Evolutionary conservation across 495 filamentous ascomycete species (phyloP).

Genomic region (Neurospora discreta): DNA sequence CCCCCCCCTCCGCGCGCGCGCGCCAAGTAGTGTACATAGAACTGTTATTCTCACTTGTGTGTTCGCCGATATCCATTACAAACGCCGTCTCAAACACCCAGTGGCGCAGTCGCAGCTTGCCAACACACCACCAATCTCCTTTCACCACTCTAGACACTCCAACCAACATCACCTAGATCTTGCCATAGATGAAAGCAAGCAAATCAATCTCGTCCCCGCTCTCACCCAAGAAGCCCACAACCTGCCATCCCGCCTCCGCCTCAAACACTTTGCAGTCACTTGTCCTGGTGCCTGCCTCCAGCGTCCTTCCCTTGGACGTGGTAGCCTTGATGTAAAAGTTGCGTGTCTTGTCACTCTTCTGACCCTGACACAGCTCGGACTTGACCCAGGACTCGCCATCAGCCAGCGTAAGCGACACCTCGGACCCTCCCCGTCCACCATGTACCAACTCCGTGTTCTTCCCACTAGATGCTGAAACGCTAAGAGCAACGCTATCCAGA

Average conservation of each 20-base stretch:
- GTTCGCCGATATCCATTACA: neutral
- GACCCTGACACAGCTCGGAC: slow-evolving; percentile 41
- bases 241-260: slow-evolving; percentile 42
- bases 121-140: neutral
- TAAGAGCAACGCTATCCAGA: slow-evolving; percentile 7
- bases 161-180: slow-evolving; percentile 11
- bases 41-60: neutral
- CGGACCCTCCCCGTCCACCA: slow-evolving; percentile 43
- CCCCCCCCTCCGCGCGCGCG: too few relatives aligned
- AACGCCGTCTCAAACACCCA: neutral
- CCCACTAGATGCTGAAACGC: neutral
- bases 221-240: slow-evolving; percentile 48
- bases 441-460: slow-evolving; percentile 35
- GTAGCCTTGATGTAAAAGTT: slow-evolving; percentile 47
- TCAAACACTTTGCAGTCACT: slow-evolving; percentile 36
- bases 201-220: slow-evolving; percentile 49
- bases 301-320: slow-evolving; percentile 38
- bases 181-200: slow-evolving; percentile 44
- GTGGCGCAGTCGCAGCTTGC: neutral
- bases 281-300: slow-evolving; percentile 39
- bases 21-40: neutral
- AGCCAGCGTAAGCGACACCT: slow-evolving; percentile 31
- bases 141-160: neutral
- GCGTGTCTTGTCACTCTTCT: slow-evolving; percentile 36
- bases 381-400: slow-evolving; percentile 37